Conservation (phyloP, 768 basidiomycete genomes). For the Trametes villosa region DNA sequence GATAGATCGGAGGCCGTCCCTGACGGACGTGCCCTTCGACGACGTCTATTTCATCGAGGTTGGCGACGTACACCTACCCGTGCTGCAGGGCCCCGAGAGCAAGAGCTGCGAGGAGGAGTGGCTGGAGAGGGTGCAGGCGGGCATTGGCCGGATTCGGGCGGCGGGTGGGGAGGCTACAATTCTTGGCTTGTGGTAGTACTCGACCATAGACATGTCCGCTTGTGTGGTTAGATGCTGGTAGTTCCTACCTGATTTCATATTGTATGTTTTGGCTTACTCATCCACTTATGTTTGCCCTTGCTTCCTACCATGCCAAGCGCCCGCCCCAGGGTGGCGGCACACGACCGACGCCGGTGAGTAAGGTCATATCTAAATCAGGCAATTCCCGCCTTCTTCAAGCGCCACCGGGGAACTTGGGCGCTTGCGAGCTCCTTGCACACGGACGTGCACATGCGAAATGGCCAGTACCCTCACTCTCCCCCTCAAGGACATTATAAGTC, state of each 20-base stretch:
- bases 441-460: constrained; percentile 21
- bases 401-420: neutral
- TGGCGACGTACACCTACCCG: constrained; percentile 26
- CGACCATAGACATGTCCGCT: too few relatives aligned
- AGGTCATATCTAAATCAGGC: neutral
- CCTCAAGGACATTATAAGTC: constrained; percentile 68
- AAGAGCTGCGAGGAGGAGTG: constrained; percentile 16
- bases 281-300: too few relatives aligned
- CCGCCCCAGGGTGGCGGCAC: neutral
- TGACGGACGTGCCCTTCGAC: constrained; percentile 50
- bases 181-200: constrained; percentile 29
- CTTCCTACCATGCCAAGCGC: too few relatives aligned
- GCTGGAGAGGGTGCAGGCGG: constrained; percentile 21
- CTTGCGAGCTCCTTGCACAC: constrained; percentile 9
- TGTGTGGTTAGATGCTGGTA: neutral
- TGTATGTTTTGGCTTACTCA: too few relatives aligned
- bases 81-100: neutral
- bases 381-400: constrained; percentile 9
- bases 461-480: constrained; percentile 30
- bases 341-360: neutral
- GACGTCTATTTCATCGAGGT: constrained; percentile 72
- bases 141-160: constrained; percentile 16
- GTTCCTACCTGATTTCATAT: too few relatives aligned
- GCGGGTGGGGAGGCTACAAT: constrained; percentile 24
- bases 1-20: constrained; percentile 68